Evolutionary conservation across 2,329 filamentous ascomycete genomes (phyloP), one percentile per base, ranked within the genome.

Genomic region (Pseudodiploospora longispora): DNA sequence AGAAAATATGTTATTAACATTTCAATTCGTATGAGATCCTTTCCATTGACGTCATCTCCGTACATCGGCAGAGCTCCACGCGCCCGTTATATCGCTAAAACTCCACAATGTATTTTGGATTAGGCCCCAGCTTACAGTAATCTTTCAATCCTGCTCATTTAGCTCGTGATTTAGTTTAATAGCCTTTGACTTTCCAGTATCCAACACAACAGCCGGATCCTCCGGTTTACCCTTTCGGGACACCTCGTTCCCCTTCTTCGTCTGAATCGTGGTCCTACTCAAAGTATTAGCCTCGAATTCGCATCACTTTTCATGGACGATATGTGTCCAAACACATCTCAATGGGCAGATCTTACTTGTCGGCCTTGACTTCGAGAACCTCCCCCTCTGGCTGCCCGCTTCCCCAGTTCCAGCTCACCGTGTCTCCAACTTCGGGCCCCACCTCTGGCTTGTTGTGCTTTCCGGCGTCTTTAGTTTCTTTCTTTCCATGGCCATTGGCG

Each of bases 321-420:
- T 8, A 19, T 10, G 2, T 27, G 4, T 35, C 30, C n/a, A 10
- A 39, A 19, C 2, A 6, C 7, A 6, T 10, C 4, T 29, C 27
- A 10, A 27, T n/a, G 9, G n/a, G 2, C 5, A 32, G 3, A 10
- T 44, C 64, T 55, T 47, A 70, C 67, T 65, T 61, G 28, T 67
- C 63, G 0, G 53, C 57, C 47, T 70, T 70, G 36, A 71, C 68
- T 10, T 71, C 66, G 3, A 70, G 50, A 1, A 71, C 68, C 10
- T 67, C 68, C 2, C 68, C 68, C 46, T 69, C 47, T 2, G 68
- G 66, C 19, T 70, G 60, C 6, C 67, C 67, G 12, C 56, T 55
- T 9, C 68, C 68, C 68, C 68, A 71, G 28, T 69, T 68, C 68
- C 68, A 71, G 50, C 65, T 70, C 6, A 71, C 68, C 0, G 60